Evolutionary conservation across 768 basidiomycete genomes (phyloP).

Genomic region (Termitomyces bulborhizus): DNA sequence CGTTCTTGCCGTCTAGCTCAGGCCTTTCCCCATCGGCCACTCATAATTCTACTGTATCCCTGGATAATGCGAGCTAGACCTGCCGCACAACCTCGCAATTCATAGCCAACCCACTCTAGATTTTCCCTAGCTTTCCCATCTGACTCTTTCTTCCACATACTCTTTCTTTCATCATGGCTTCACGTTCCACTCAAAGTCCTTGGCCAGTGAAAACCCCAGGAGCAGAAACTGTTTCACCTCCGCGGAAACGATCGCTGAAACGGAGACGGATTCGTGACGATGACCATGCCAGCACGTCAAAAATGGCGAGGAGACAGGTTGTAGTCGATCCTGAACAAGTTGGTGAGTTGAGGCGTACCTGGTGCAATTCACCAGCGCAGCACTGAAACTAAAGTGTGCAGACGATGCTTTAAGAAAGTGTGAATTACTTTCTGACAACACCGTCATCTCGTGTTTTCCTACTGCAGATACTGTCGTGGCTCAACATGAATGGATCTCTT

Average conservation of each 20-base stretch:
- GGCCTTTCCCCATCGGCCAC: constrained; percentile 3
- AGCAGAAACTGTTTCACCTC: constrained; percentile 5
- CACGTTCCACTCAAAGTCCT: constrained; percentile 25
- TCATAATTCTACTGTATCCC: constrained; percentile 11
- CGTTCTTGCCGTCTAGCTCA: constrained; percentile 14
- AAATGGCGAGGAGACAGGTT: constrained; percentile 27
- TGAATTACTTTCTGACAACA: constrained; percentile 56
- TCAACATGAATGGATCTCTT: constrained; percentile 72
- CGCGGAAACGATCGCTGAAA: constrained; percentile 21
- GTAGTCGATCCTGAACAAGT: constrained; percentile 31
- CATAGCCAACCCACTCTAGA: constrained; percentile 16
- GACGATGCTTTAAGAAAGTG: constrained; percentile 44
- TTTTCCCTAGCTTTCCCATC: constrained; percentile 17
- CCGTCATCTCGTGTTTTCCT: constrained; percentile 76
- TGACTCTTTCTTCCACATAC: constrained; percentile 14
- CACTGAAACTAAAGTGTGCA: constrained; percentile 12
- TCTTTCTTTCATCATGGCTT: constrained; percentile 25
- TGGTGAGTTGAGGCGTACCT: constrained; percentile 16
- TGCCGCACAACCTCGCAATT: constrained; percentile 17
- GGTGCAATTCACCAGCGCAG: background rate
- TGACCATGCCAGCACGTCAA: constrained; percentile 18
- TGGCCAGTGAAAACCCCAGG: constrained; percentile 40
- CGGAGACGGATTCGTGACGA: constrained; percentile 22
- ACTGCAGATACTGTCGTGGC: constrained; percentile 42
- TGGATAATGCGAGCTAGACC: constrained; percentile 28